Base-by-base conservation (phyloP, 768 basidiomycete genomes). In the Tylopilus intermedius region DNA sequence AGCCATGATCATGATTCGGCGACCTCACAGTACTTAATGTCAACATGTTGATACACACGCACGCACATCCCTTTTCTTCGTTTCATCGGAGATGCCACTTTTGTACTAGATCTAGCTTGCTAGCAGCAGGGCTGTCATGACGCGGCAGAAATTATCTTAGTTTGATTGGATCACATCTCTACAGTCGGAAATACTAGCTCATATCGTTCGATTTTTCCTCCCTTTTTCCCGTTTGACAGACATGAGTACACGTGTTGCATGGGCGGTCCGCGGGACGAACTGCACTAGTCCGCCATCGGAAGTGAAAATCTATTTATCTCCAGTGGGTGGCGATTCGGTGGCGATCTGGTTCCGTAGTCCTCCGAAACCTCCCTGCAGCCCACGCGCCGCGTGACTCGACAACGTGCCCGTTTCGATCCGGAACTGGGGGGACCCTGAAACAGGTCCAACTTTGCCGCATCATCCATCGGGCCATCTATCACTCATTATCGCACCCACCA, bases 71-170 rank as follows among this genome's bases (percentile, higher is more conserved):
- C 30, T 30, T 37, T 37, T 37, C 9, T 24, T 24, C n/a, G 38
- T 18, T 38, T 42, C 46, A 5, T 33, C 11, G 33, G 33, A 43
- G 33, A 38, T 51, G 27, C 41, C 33, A 32, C 33, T 50, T 35
- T 33, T 67, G 59, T 43, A 53, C 49, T 57, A 61, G 44, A 46
- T 18, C 22, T 40, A 15, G 52, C 50, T 30, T 53, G 53, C 38
- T n/a, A 38, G 33, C 57, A 54, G 57, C 53, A 44, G 62, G 41
- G 53, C 61, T 61, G 62, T 35, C 45, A 29, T 30, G 40, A 41
- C 35, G 35, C 14, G 35, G n/a, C 32, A 29, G 35, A 35, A n/a
- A 51, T 47, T 42, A 45, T 53, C 43, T 42, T 50, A 47, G 13
- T 43, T 24, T 4, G 35, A 52, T 45, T 27, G 58, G 42, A 54